These are phyloP conservation scores for Pythium rishiriense DNA, from an alignment of 352 stramenopile species.

Conservation along the genomic window DNA sequence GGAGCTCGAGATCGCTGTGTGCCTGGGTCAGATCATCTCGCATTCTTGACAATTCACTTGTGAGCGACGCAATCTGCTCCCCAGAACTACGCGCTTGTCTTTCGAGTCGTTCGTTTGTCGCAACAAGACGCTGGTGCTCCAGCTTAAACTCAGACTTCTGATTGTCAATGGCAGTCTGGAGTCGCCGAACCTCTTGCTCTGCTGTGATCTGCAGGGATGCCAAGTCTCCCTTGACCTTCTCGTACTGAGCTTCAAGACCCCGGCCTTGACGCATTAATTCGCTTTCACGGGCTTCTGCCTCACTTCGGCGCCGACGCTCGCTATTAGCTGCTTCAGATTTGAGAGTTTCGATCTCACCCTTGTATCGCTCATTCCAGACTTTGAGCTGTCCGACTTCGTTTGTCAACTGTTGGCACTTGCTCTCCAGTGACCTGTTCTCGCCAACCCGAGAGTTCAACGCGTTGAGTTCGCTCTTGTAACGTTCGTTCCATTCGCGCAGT, in stretches of 20 bases:
- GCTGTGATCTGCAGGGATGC: slow-evolving; percentile 43
- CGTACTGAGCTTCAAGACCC: slow-evolving; percentile 40
- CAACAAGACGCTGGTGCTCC: slow-evolving; percentile 27
- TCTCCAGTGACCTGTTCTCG: slow-evolving; percentile 5
- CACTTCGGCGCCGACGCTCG: slow-evolving; percentile 20
- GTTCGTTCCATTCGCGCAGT: slow-evolving; percentile 20
- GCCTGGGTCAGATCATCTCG: slow-evolving; percentile 17
- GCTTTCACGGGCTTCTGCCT: slow-evolving; percentile 24
- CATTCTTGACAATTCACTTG: slow-evolving; percentile 6
- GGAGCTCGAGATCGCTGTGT: slow-evolving; percentile 19
- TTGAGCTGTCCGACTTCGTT: slow-evolving; percentile 9
- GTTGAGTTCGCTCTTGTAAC: slow-evolving; percentile 18
- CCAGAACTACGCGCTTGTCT: slow-evolving; percentile 16
- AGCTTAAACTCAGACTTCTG: slow-evolving; percentile 29
- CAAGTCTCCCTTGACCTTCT: slow-evolving; percentile 41
- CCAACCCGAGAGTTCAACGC: slow-evolving; percentile 4
- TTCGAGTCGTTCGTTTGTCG: slow-evolving; percentile 27
- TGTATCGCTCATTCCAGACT: slow-evolving; percentile 31
- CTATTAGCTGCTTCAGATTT: slow-evolving; percentile 22
- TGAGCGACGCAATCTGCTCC: slow-evolving; percentile 10
- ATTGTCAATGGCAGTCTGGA: slow-evolving; percentile 40
- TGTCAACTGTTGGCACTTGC: slow-evolving; percentile 7
- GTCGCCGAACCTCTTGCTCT: slow-evolving; percentile 39
- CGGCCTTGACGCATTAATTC: slow-evolving; percentile 27
- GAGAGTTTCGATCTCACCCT: slow-evolving; percentile 22